Evolutionary conservation across 2,329 filamentous ascomycete genomes (phyloP), one percentile per base, ranked within the genome.

Genomic region (Geoglossum cookeanum): DNA sequence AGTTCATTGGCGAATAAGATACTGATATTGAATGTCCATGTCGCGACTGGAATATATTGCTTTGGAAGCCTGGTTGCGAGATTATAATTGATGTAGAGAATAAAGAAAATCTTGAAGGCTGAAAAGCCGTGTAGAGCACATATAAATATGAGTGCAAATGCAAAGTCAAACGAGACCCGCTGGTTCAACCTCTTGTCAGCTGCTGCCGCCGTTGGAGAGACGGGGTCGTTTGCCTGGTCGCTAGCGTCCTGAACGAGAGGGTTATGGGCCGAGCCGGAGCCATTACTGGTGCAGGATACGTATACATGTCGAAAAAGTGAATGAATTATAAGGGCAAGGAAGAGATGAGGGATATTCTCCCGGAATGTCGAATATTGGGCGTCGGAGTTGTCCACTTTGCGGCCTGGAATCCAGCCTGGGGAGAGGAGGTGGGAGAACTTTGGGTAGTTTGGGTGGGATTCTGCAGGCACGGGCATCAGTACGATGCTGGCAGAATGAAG

Each of bases 351-450:
- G 42, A 97, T 76, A 65, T 97, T 97, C 60, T 78, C 74, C 62
- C 94, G 83, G 67, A 98, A 96, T 42, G 80, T 82, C 59, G 77
- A 74, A 70, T 97, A 98, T 69, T 98, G 92, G 35, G 78, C 70
- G 71, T 98, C 92, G 44, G 89, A 92, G 61, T 89, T 82, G 71
- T 98, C 92, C 61, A 97, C 87, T 76, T 87, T 87, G 59, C 91
- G 85, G 30, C 91, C 91, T 6, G 85, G 85, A 58, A 98, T 85
- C 92, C 92, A 98, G 63, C 92, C 94, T 7, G 81, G 76, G 1
- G 81, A 82, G 15, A 98, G 78, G 44, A 83, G 74, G 59, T 74
- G 73, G 60, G 84, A 77, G 66, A 83, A 96, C 63, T 83, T 85
- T 59, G 76, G 68, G 67, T 92, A 98, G 62, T 85, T 82, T 4